Base-by-base conservation (phyloP, 345 rosid genomes). In the Murraya paniculata region DNA sequence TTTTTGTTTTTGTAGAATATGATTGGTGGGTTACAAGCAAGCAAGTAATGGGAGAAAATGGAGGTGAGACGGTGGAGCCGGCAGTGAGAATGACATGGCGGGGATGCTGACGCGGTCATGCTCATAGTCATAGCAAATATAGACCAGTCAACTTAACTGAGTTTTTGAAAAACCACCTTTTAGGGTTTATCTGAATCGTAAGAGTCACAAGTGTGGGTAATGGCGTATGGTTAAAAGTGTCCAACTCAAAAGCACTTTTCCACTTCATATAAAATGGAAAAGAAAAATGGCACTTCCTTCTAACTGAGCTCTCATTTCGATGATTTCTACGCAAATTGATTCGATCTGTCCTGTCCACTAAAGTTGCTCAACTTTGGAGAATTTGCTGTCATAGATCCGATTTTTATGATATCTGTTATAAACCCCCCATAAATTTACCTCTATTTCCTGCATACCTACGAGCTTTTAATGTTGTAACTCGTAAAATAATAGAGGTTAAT, bases 251-350 rank as follows among this genome's bases (percentile, higher is more conserved):
- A 18, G 2, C 22, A 4, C 57, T 53, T 45, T 45, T 45, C 50
- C 22, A 14, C 7, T 19, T 53, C 57, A 53, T 16, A 53, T 7
- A 18, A 53, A 53, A 53, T 5, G 22, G 18, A 53, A 18, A 19
- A 53, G 21, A 53, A 45, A 3, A 45, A 45, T 45, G 50, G 77
- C 50, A 53, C 69, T 9, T 48, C 36, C 64, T 14, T 28, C 25
- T 75, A 59, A 80, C 88, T 73, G 77, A 84, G 80, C 89, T 84
- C 79, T 89, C 89, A 58, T 38, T 77, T 82, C 74, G 89, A 89
- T 87, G 80, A 83, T 87, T 80, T 82, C 86, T 24, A 84, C 8
- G 84, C 75, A 18, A 45, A 30, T 28, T 75, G 64, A 50, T 33
- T 39, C 48, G 72, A 59, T 30, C 41, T 48, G 6, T 35, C 59